A percentile compares a stretch with the other conserved stretches of the same genome.
Conservation (phyloP, 495 filamentous ascomycete genomes). For the Letharia columbiana region DNA sequence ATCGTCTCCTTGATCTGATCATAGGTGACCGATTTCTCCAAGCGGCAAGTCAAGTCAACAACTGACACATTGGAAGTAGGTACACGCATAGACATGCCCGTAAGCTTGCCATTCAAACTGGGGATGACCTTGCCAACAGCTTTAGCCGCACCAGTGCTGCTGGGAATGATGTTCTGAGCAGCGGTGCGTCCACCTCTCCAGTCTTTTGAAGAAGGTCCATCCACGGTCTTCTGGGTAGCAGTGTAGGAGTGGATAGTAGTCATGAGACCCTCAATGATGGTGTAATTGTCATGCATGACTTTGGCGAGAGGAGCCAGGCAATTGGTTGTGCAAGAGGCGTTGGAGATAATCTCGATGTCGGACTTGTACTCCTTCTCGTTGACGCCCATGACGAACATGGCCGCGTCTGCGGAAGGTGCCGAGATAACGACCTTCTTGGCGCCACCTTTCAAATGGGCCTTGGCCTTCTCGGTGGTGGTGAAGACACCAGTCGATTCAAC, state of each 20-base stretch:
- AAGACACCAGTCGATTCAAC: slow-evolving; percentile 99
- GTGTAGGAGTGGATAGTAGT: slow-evolving; percentile 99
- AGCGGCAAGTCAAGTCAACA: slow-evolving; percentile 89
- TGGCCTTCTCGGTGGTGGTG: slow-evolving; percentile 95
- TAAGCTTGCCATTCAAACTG: slow-evolving; percentile 95
- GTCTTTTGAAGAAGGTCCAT: slow-evolving; percentile 96
- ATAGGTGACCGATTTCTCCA: slow-evolving; percentile 83
- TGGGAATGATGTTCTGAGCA: slow-evolving; percentile 99
- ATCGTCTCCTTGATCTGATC: slow-evolving; percentile 88
- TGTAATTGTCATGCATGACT: slow-evolving; percentile 96
- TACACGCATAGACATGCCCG: slow-evolving; percentile 98
- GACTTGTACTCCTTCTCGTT: slow-evolving; percentile 89
- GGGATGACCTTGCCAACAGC: slow-evolving; percentile 99
- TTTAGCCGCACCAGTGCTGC: slow-evolving; percentile 98
- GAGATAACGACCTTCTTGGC: slow-evolving; percentile 99
- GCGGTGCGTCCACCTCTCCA: slow-evolving; percentile 98
- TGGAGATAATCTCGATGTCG: slow-evolving; percentile 88
- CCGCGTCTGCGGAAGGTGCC: slow-evolving; percentile 94
- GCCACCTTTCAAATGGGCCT: slow-evolving; percentile 92
- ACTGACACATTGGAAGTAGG: slow-evolving; percentile 98
- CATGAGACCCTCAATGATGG: slow-evolving; percentile 98
- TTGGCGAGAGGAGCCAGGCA: slow-evolving; percentile 98
- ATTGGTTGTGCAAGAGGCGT: slow-evolving; percentile 99
- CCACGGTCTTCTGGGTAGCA: slow-evolving; percentile 98
- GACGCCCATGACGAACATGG: slow-evolving; percentile 99